phyloP scores from a whole-genome alignment of 345 rosid genomes.

The Gossypium thurberi region DNA sequence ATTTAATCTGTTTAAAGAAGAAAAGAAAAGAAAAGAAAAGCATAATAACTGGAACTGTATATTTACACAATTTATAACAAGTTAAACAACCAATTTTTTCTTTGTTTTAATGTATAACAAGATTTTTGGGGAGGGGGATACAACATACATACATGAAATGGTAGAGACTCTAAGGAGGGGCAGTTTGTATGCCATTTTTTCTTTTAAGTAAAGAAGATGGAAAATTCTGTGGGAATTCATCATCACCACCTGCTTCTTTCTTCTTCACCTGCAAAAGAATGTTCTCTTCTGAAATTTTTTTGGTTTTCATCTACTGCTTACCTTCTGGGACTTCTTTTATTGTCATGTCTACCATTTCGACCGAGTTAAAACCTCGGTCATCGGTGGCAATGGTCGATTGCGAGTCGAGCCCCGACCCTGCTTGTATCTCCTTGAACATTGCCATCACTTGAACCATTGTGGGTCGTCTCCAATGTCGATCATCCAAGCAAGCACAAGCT shows the following conservation, averaged over 20 bases:
- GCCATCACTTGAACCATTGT: conserved; percentile 83
- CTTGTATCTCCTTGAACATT: conserved; percentile 68
- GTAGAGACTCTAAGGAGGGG: conserved; percentile 17
- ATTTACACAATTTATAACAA: conserved; percentile 36
- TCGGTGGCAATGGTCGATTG: conserved; percentile 60
- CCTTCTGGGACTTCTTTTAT: conserved; percentile 74
- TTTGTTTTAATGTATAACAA: conserved; percentile 29
- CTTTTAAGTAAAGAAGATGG: conserved; percentile 20
- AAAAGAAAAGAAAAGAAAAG: not conserved
- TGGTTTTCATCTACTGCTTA: conserved; percentile 22
- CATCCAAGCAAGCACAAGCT: conserved; percentile 81
- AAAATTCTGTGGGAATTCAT: conserved; percentile 22
- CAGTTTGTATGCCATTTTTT: conserved; percentile 10
- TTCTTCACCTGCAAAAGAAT: conserved; percentile 20
- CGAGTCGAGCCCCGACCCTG: conserved; percentile 67
- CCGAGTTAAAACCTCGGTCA: conserved; percentile 51
- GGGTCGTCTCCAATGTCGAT: conserved; percentile 60
- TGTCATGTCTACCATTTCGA: conserved; percentile 71
- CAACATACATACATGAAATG: conserved; percentile 38
- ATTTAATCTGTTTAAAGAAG: no score
- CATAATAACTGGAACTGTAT: conserved; percentile 16
- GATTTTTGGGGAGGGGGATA: conserved; percentile 20
- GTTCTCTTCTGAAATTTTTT: conserved; percentile 16
- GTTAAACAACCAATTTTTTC: conserved; percentile 18
- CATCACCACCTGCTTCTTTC: conserved; percentile 20